Evolutionary conservation across 352 stramenopile genomes (phyloP), one percentile per base, ranked within the genome.

Genomic region (Pythium folliculosum): DNA sequence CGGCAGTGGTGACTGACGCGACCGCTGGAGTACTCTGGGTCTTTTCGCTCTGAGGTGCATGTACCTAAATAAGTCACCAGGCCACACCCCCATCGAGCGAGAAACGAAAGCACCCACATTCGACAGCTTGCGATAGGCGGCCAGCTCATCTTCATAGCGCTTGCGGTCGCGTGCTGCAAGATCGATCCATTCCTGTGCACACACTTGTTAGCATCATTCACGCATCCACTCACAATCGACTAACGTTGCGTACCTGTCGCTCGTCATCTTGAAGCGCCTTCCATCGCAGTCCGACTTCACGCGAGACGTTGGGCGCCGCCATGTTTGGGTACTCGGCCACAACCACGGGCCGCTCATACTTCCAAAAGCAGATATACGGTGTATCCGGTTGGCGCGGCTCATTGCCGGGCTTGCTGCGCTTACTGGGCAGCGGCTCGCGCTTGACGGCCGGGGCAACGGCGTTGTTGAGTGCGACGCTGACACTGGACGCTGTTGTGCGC

Each of bases 341-440:
- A n/a, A 90, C 70, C 19, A 80, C 66, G 22, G 60, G 65, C 5
- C 81, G 71, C 37, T 65, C 74, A 38, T 71, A 76, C 56, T 82
- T 85, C 77, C 77, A 90, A 57, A 86, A 90, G 64, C 75, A 90
- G 53, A 83, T 88, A 52, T 90, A 90, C 3, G 81, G 77, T 17
- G 81, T 87, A 52, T 90, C 79, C 5, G 79, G 79, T 43, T 81
- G 79, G 13, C 78, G 77, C 16, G 79, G 79, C 37, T 85, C 67
- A 55, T 77, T 78, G 19, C 64, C 51, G 14, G 70, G 55, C 57
- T 86, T 85, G 63, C 72, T 76, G 17, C 72, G 72, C 63, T 77
- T 80, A 35, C 60, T 54, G 6, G 70, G 67, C n/a, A 66, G 22
- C 17, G 40, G 49, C 37, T 54, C 45, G n/a, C 57, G 57, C n/a